phyloP scores from a whole-genome alignment of 305 asterid species.

The Fraxinus paxiana region DNA sequence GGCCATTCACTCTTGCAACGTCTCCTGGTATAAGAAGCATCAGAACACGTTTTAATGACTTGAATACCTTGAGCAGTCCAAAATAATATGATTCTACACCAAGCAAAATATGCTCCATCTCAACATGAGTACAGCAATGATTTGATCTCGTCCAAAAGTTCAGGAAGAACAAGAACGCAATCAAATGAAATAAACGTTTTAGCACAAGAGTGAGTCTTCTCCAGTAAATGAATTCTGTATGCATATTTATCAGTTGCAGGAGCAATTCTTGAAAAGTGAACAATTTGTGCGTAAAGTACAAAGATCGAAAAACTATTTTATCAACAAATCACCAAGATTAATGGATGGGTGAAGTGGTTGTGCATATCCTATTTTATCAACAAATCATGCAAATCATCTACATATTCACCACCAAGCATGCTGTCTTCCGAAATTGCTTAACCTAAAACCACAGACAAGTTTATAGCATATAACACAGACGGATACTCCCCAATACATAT shows the following conservation, averaged over 20 bases:
- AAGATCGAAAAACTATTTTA: neutral
- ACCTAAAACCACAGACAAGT: neutral
- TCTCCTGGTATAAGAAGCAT: constrained; percentile 57
- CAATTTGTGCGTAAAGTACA: neutral
- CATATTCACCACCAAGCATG: neutral
- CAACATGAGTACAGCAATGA: neutral
- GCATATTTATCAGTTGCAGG: neutral
- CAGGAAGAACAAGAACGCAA: neutral
- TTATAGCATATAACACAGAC: constrained; percentile 23
- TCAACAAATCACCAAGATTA: neutral
- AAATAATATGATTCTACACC: neutral
- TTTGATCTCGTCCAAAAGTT: neutral
- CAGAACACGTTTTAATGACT: neutral
- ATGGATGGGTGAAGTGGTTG: neutral
- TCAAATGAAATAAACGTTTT: neutral
- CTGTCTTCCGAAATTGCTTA: neutral
- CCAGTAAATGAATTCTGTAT: neutral
- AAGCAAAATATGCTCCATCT: neutral
- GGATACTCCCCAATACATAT: neutral
- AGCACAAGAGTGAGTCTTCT: neutral
- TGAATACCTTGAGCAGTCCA: neutral
- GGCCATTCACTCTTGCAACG: constrained; percentile 91
- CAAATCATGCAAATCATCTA: neutral
- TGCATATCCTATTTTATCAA: neutral
- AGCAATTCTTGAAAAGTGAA: neutral